phyloP scores from a whole-genome alignment of 768 basidiomycete species.

The Macrocybe gigantea region DNA sequence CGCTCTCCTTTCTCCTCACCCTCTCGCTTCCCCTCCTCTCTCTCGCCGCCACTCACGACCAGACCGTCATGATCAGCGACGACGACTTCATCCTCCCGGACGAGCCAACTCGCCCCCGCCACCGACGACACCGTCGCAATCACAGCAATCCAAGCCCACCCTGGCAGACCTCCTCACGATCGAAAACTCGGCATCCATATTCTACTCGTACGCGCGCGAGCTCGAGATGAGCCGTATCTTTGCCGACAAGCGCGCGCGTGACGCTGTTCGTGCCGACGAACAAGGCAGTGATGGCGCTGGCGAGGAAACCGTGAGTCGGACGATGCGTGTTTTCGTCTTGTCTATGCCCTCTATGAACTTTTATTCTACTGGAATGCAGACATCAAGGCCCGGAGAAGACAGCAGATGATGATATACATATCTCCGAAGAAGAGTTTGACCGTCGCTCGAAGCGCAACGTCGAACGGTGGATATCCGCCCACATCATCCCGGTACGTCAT shows the following conservation, averaged over 20 bases:
- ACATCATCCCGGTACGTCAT: constrained; percentile 68
- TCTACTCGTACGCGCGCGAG: constrained; percentile 79
- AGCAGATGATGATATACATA: constrained; percentile 37
- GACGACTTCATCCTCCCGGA: constrained; percentile 22
- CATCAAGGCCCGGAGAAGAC: constrained; percentile 47
- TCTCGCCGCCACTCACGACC: constrained; percentile 25
- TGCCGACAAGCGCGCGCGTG: constrained; percentile 25
- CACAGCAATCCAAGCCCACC: constrained; percentile 36
- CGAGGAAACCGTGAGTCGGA: constrained; percentile 69
- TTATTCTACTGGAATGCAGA: constrained; percentile 26
- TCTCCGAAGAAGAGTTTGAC: constrained; percentile 67
- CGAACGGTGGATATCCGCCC: constrained; percentile 74
- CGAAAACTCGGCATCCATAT: constrained; percentile 70
- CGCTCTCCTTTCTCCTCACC: constrained; percentile 21
- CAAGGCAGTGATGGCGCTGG: constrained; percentile 77
- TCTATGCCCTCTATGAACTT: not conserved
- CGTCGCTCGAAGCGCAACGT: constrained; percentile 58
- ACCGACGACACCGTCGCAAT: no score
- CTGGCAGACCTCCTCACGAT: constrained; percentile 77
- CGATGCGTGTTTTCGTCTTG: constrained; percentile 3
- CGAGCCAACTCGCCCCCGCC: constrained; percentile 13
- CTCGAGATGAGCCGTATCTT: constrained; percentile 53
- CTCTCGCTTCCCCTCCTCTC: constrained; percentile 24
- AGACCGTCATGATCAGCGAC: constrained; percentile 23
- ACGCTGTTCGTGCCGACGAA: constrained; percentile 84